Evolutionary conservation across 805 yeast species (phyloP), one percentile per base, ranked within the genome.

Genomic region (Starmerella bombi): DNA sequence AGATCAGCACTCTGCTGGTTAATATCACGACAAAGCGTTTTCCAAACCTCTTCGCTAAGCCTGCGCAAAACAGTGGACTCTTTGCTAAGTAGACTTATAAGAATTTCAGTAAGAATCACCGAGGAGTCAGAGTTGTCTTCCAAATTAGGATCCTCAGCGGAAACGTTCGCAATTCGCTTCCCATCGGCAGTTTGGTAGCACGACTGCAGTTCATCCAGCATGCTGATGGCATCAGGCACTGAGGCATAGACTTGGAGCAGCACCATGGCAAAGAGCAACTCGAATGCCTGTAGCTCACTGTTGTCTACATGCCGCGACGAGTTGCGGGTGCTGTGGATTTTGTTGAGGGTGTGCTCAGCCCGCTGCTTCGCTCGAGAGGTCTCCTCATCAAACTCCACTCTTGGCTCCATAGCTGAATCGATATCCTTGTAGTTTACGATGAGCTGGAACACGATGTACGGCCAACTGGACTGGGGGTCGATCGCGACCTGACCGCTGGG

Each of bases 161-260:
- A 8, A 9, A 17, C 15, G 20, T 32, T 32, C 6, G 25, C 25
- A 14, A 17, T 20, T 5, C 52, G 57, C 15, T 60, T 58, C n/a
- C 59, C 59, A 10, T 62, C 59, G 19, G 71, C 53, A 58, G 35
- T 66, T 57, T 40, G 66, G 53, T 73, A 80, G 45, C 82, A 77
- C 20, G 67, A 59, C 41, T 72, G 72, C 36, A 88, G 60, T 55
- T 88, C 97, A 21, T 74, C 76, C 28, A 88, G 64, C 15, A 83
- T 75, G 25, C 74, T 66, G 5, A 80, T 72, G 1, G 94, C 77
- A 45, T 88, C 96, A 5, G 75, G 57, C 38, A 70, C 62, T 19
- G 86, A 93, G 40, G 75, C 64, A 54, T 77, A 85, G 25, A 86
- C 65, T 57, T 84, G 94, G 12, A 88, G 55, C 18, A 85, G 59